Conservation (phyloP, 352 stramenopile species). For the Globisporangium parvum region DNA sequence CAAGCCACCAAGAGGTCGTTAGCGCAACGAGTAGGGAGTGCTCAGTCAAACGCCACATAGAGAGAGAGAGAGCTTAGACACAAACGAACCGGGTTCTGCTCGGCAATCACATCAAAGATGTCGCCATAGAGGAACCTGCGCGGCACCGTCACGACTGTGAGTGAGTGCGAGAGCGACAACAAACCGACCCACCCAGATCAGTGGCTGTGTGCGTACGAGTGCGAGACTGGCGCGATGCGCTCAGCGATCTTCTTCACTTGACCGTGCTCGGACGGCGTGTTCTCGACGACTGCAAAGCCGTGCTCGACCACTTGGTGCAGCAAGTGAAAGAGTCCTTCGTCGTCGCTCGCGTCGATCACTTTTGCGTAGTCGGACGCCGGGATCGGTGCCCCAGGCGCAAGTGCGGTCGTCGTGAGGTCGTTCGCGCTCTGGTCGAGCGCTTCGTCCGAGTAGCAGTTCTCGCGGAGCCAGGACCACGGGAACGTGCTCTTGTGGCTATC, state of each 20-base stretch:
- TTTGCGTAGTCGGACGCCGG: constrained; percentile 47
- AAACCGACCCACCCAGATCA: not conserved
- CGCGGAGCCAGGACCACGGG: constrained; percentile 56
- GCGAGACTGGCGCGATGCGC: constrained; percentile 71
- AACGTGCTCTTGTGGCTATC: constrained; percentile 68
- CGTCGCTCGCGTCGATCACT: constrained; percentile 54
- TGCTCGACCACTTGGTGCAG: constrained; percentile 66
- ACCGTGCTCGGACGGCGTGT: constrained; percentile 47
- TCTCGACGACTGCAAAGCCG: constrained; percentile 65
- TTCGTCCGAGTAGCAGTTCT: constrained; percentile 71
- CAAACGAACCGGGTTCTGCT: constrained; percentile 62
- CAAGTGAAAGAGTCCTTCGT: constrained; percentile 59
- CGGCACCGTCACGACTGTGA: not conserved
- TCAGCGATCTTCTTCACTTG: constrained; percentile 74
- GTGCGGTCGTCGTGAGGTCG: constrained; percentile 38
- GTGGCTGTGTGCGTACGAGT: constrained; percentile 44
- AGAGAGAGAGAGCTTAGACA: not conserved
- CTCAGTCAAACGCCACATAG: not conserved
- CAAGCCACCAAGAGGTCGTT: not conserved
- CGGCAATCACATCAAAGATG: constrained; percentile 78
- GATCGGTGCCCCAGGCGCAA: constrained; percentile 43
- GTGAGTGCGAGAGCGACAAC: not conserved
- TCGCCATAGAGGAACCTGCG: constrained; percentile 79
- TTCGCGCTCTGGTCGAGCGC: constrained; percentile 39
- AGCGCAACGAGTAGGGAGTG: too few relatives aligned